phyloP scores from a whole-genome alignment of 306 rosid genomes.

The Acacia melanoxylon region DNA sequence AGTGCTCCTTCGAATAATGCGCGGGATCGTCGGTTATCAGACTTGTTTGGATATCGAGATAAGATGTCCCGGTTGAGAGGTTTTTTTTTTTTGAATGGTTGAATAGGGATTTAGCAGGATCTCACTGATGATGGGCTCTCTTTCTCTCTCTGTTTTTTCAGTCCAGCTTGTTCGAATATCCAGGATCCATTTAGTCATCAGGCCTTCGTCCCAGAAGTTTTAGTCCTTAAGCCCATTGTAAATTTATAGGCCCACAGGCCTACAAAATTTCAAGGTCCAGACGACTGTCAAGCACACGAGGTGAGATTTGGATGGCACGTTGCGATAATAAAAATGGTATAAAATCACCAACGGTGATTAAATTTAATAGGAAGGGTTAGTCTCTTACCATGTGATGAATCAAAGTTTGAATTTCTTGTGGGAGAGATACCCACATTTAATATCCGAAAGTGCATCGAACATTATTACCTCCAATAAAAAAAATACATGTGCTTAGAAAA shows the following conservation, averaged over 20 bases:
- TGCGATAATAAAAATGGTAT: too few species aligned
- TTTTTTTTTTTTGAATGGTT: too few species aligned
- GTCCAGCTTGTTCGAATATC: not conserved
- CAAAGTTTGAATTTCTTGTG: rapidly evolving
- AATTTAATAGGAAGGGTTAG: rapidly evolving
- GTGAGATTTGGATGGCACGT: too few species aligned
- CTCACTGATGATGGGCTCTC: not conserved
- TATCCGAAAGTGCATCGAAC: rapidly evolving
- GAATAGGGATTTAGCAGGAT: not conserved
- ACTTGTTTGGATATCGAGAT: not conserved
- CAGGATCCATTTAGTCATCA: not conserved
- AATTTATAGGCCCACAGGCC: too few species aligned
- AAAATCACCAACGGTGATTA: too few species aligned
- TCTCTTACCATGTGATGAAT: rapidly evolving
- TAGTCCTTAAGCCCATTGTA: not conserved
- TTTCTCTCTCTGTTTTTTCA: not conserved
- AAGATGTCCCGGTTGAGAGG: not conserved
- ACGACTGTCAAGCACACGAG: too few species aligned
- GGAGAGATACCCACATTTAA: too few species aligned
- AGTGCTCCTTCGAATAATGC: conserved; percentile 36
- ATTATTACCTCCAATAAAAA: too few species aligned
- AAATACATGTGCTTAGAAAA: too few species aligned
- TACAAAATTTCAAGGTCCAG: too few species aligned
- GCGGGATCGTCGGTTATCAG: conserved; percentile 30
- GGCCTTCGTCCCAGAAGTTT: not conserved